A percentile compares a stretch with the other conserved stretches of the same genome.
Conservation (phyloP, 2,329 filamentous ascomycete genomes). For the Fusarium algeriense region DNA sequence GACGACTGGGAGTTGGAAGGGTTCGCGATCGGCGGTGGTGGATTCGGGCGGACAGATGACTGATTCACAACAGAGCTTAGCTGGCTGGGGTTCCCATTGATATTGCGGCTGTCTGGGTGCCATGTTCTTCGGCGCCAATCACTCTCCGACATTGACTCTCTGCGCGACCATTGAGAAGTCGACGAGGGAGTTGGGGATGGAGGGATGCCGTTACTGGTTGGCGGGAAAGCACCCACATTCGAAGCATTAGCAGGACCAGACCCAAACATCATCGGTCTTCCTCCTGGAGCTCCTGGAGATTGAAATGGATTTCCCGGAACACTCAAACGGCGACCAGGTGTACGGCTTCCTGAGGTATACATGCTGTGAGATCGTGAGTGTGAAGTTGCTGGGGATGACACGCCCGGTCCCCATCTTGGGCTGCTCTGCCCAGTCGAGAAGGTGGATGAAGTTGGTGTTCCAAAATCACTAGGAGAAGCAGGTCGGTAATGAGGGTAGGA, state of each 20-base stretch:
- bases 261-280: slow-evolving; percentile 67
- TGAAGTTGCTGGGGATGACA: slow-evolving; percentile 79
- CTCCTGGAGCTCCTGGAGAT: slow-evolving; percentile 67
- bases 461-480: slow-evolving; percentile 79
- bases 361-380: slow-evolving; percentile 79
- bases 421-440: slow-evolving; percentile 83
- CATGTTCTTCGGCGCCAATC: slow-evolving; percentile 88
- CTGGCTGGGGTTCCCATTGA: slow-evolving; percentile 75
- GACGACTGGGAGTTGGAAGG: slow-evolving; percentile 66
- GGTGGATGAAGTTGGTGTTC: slow-evolving; percentile 85
- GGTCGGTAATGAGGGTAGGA: slow-evolving; percentile 71
- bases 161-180: slow-evolving; percentile 70
- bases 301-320: slow-evolving; percentile 84
- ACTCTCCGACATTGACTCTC: slow-evolving; percentile 78
- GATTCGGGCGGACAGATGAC: slow-evolving; percentile 68
- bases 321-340: slow-evolving; percentile 80
- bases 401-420: slow-evolving; percentile 76
- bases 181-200: slow-evolving; percentile 75
- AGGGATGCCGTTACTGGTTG: slow-evolving; percentile 69
- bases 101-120: slow-evolving; percentile 82
- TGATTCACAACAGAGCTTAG: slow-evolving; percentile 82
- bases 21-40: slow-evolving; percentile 62
- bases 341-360: slow-evolving; percentile 73
- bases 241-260: slow-evolving; percentile 68
- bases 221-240: slow-evolving; percentile 66